Percentiles rank a stretch among this genome's conserved stretches.
Evolutionary conservation across 2,329 filamentous ascomycete species (phyloP).

Genomic region (Dactylellina sp.): DNA sequence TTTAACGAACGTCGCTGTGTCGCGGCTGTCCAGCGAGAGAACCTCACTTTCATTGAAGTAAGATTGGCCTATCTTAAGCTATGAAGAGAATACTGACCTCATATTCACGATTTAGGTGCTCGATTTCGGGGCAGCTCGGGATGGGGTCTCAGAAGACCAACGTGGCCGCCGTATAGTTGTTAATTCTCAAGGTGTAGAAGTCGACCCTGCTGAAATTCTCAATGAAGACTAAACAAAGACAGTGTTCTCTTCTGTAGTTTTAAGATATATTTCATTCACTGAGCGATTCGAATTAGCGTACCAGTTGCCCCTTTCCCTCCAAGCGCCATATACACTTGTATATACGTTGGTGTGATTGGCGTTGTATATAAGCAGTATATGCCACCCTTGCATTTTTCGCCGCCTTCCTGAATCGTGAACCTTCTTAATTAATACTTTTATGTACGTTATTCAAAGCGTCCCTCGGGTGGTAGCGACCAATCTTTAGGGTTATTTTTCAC

Average conservation of each 20-base stretch:
- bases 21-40: slow-evolving; percentile 92
- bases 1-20: slow-evolving; percentile 96
- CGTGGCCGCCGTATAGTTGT: slow-evolving; percentile 82
- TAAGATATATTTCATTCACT: slow-evolving; percentile 1
- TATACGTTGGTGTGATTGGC: too few species aligned
- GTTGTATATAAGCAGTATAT: too few species aligned
- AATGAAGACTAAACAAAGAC: slow-evolving; percentile 40
- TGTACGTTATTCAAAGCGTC: too few species aligned
- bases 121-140: slow-evolving; percentile 93
- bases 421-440: too few species aligned
- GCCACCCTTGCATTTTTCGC: too few species aligned
- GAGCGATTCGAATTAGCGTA: slow-evolving; percentile 30
- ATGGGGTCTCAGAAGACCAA: slow-evolving; percentile 81
- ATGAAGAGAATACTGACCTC: not conserved
- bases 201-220: slow-evolving; percentile 53
- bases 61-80: slow-evolving; percentile 62
- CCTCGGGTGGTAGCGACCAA: too few species aligned
- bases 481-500: too few species aligned
- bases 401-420: too few species aligned
- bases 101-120: slow-evolving; percentile 75
- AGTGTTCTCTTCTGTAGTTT: not conserved
- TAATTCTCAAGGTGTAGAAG: slow-evolving; percentile 64
- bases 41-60: slow-evolving; percentile 95
- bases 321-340: not conserved
- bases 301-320: not conserved